These are phyloP conservation scores for Boletellus emodensis DNA, from an alignment of 768 basidiomycete species.

Conservation along the genomic window DNA sequence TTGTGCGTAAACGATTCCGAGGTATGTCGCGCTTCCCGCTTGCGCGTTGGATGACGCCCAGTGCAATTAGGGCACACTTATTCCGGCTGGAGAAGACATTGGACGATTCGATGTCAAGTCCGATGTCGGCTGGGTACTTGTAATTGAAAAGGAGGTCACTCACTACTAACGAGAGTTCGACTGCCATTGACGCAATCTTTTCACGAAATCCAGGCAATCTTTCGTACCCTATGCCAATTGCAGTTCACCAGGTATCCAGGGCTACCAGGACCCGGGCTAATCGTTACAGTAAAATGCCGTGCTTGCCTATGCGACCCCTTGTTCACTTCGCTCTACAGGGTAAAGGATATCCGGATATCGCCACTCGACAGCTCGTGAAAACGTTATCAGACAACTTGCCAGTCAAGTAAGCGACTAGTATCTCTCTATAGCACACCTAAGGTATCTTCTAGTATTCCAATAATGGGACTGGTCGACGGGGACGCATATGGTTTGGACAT, in stretches of 20 bases:
- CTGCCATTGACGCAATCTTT: conserved; percentile 1
- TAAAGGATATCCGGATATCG: conserved; percentile 94
- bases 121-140: conserved; percentile 68
- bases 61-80: conserved; percentile 58
- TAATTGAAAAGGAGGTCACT: conserved; percentile 91
- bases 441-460: conserved; percentile 53
- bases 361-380: conserved; percentile 81
- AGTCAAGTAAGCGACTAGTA: conserved; percentile 39
- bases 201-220: conserved; percentile 67
- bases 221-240: conserved; percentile 74
- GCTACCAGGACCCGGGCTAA: conserved; percentile 61
- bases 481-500: conserved; percentile 95
- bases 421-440: background rate
- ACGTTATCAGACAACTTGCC: conserved; percentile 67
- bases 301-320: background rate
- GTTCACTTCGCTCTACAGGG: conserved; percentile 50
- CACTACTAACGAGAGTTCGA: background rate
- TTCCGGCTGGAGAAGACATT: conserved; percentile 76
- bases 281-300: conserved; percentile 62
- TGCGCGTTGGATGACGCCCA: background rate
- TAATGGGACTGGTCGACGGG: conserved; percentile 79
- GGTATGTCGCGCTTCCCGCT: conserved; percentile 31
- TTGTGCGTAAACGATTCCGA: conserved; percentile 55
- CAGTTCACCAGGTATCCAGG: conserved; percentile 45
- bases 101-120: conserved; percentile 51